Conservation (phyloP, 2,329 filamentous ascomycete genomes). For the Alternaria sp. region DNA sequence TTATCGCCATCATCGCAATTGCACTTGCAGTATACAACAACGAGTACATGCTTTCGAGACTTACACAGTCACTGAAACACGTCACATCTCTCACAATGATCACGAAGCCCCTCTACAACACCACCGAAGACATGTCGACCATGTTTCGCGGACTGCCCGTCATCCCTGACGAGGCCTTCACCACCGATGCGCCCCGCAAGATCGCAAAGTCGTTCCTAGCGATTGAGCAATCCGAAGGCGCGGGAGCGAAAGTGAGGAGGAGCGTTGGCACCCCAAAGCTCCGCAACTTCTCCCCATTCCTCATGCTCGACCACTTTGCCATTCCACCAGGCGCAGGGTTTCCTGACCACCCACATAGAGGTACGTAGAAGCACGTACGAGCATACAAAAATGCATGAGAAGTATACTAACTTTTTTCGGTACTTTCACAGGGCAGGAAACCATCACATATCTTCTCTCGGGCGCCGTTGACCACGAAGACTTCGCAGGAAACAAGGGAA, state of each 20-base stretch:
- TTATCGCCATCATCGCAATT: slow-evolving; percentile 55
- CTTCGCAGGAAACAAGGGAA: slow-evolving; percentile 85
- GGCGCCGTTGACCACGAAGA: slow-evolving; percentile 92
- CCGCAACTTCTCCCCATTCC: slow-evolving; percentile 87
- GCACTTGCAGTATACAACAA: slow-evolving; percentile 50
- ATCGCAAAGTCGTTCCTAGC: slow-evolving; percentile 87
- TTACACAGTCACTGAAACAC: slow-evolving; percentile 45
- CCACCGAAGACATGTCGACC: slow-evolving; percentile 45
- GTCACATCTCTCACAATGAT: slow-evolving; percentile 36
- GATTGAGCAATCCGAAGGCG: slow-evolving; percentile 85
- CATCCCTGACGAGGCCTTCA: slow-evolving; percentile 53
- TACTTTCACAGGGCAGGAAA: slow-evolving; percentile 66
- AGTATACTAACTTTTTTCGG: background rate
- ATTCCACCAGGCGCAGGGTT: slow-evolving; percentile 84
- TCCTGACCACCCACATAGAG: slow-evolving; percentile 83
- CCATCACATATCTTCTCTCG: slow-evolving; percentile 86
- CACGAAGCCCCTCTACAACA: slow-evolving; percentile 30
- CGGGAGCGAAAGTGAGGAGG: slow-evolving; percentile 83
- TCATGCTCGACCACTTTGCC: slow-evolving; percentile 93
- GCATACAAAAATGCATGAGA: background rate
- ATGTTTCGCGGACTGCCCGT: slow-evolving; percentile 60
- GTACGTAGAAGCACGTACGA: slow-evolving; percentile 45
- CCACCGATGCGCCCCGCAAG: slow-evolving; percentile 65
- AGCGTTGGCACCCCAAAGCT: slow-evolving; percentile 86
- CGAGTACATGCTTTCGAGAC: slow-evolving; percentile 54